A percentile compares a stretch with the other conserved stretches of the same genome.
Conservation (phyloP, 2,329 filamentous ascomycete genomes). For the Calycina herbarum region DNA sequence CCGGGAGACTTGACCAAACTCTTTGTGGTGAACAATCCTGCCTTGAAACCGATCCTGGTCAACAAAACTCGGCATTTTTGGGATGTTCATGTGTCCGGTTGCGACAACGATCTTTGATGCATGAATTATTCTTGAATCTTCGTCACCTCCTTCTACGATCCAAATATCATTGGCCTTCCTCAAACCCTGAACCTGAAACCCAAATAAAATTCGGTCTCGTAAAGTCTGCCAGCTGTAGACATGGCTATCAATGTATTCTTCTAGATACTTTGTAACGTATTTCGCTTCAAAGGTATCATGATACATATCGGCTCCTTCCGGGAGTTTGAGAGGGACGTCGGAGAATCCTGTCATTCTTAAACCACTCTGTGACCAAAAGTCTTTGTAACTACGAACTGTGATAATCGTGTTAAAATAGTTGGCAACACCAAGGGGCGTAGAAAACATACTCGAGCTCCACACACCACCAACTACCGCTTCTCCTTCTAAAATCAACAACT, state of each 20-base stretch:
- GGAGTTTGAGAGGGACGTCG: neutral
- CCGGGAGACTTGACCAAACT: conserved; percentile 34
- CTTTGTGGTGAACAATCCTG: conserved; percentile 37
- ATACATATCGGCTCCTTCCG: neutral
- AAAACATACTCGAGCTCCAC: neutral
- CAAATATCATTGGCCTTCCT: neutral
- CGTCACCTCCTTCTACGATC: neutral
- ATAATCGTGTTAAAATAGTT: neutral
- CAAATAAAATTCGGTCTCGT: neutral
- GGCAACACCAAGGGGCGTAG: too few species aligned
- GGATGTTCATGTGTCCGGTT: conserved; percentile 17
- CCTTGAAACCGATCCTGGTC: neutral
- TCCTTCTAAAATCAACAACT: neutral
- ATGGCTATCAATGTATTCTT: conserved; percentile 4
- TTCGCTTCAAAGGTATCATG: conserved; percentile 4
- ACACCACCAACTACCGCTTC: neutral
- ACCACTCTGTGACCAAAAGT: conserved; percentile 1
- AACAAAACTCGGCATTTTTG: conserved; percentile 35
- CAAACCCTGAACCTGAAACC: neutral
- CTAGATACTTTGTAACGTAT: conserved; percentile 4
- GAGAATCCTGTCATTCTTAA: conserved; percentile 5
- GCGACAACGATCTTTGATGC: neutral
- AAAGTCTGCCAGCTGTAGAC: neutral
- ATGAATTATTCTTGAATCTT: neutral
- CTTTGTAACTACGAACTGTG: neutral